phyloP scores from a whole-genome alignment of 2,329 filamentous ascomycete species.

The Aspergillus novofumigatus region DNA sequence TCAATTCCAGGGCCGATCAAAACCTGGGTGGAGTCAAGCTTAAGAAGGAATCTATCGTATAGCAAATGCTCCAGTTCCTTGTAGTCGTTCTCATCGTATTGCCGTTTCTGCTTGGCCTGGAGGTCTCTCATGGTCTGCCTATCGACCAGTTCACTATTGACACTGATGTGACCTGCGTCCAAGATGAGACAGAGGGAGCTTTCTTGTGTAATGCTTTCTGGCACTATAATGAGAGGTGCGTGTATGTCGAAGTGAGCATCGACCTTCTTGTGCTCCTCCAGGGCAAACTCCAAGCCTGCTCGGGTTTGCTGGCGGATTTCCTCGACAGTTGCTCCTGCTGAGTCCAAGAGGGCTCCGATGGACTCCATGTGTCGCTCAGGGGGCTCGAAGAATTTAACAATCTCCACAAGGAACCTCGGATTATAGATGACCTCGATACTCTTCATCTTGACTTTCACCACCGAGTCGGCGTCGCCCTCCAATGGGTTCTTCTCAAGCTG shows the following conservation, averaged over 20 bases:
- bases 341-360: constrained; percentile 91
- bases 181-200: constrained; percentile 86
- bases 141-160: constrained; percentile 90
- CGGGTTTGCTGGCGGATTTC: constrained; percentile 92
- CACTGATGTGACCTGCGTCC: constrained; percentile 91
- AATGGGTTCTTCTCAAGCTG: constrained; percentile 93
- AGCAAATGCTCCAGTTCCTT: constrained; percentile 84
- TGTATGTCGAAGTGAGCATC: constrained; percentile 95
- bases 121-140: constrained; percentile 85
- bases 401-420: constrained; percentile 82
- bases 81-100: constrained; percentile 86
- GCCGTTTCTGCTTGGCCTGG: constrained; percentile 81
- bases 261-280: constrained; percentile 97
- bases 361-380: constrained; percentile 98
- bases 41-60: constrained; percentile 96
- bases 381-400: constrained; percentile 93
- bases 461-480: constrained; percentile 85
- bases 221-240: constrained; percentile 92
- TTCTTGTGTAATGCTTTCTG: constrained; percentile 80
- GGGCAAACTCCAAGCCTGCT: constrained; percentile 89
- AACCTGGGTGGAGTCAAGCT: constrained; percentile 89
- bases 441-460: constrained; percentile 84
- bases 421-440: constrained; percentile 98
- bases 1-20: constrained; percentile 92
- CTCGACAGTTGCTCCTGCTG: constrained; percentile 90